Percentiles rank a stretch among this genome's conserved stretches.
phyloP scores from a whole-genome alignment of 1,284 basidiomycete genomes.

The Entoloma clypeatum region DNA sequence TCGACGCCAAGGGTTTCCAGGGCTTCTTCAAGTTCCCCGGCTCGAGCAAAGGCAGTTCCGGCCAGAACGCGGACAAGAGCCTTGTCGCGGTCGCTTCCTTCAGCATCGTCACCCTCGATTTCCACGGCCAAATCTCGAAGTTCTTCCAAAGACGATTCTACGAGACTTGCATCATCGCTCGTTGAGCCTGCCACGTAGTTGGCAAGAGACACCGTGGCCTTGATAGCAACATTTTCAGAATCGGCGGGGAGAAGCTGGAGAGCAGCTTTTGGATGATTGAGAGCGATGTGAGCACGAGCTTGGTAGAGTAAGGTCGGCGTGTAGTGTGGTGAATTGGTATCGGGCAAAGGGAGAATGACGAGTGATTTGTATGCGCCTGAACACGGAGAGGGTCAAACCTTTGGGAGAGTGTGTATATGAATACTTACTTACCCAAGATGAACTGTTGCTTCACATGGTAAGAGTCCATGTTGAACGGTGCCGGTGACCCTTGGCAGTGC shows the following conservation, averaged over 20 bases:
- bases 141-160: constrained; percentile 70
- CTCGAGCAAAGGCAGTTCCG: constrained; percentile 79
- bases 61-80: constrained; percentile 74
- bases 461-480: too few relatives aligned
- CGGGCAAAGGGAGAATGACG: constrained; percentile 50
- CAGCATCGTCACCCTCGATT: constrained; percentile 73
- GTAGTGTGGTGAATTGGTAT: constrained; percentile 62
- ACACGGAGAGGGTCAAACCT: constrained; percentile 7
- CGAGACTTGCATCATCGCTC: constrained; percentile 47
- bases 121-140: constrained; percentile 84
- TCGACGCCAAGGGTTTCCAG: constrained; percentile 79
- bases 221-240: constrained; percentile 63
- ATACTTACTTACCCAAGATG: constrained; percentile 53
- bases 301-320: constrained; percentile 71
- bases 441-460: constrained; percentile 87
- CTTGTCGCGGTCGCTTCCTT: constrained; percentile 60
- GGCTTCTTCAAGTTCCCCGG: constrained; percentile 87
- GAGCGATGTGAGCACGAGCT: constrained; percentile 80
- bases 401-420: constrained; percentile 2
- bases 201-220: constrained; percentile 71
- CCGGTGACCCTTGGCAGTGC: too few relatives aligned
- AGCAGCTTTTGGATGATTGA: constrained; percentile 55
- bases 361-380: constrained; percentile 67
- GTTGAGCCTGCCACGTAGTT: constrained; percentile 53
- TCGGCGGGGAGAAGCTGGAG: constrained; percentile 54